These are phyloP conservation scores for Euphrasia arctica DNA, from an alignment of 305 asterid species.

Conservation along the genomic window DNA sequence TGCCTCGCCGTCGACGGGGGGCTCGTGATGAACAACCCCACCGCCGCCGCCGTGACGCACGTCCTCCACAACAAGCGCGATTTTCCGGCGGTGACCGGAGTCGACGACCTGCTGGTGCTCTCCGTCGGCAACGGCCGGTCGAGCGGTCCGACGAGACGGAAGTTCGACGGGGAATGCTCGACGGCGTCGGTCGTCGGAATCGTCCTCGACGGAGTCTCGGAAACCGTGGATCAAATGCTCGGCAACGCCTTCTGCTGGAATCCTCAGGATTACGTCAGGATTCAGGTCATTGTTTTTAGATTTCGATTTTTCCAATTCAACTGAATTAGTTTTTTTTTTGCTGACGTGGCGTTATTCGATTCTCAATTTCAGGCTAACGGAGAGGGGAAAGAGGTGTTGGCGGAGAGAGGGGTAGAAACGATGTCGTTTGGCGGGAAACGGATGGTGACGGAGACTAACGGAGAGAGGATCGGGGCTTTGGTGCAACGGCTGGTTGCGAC, in stretches of 20 bases:
- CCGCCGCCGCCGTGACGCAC: slow-evolving; percentile 90
- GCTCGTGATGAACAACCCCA: slow-evolving; percentile 87
- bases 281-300: slow-evolving; percentile 48
- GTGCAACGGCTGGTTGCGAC: slow-evolving; percentile 82
- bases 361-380: slow-evolving; percentile 53
- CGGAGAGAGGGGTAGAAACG: slow-evolving; percentile 69
- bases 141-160: slow-evolving; percentile 34
- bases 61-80: slow-evolving; percentile 86
- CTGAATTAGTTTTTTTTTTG: not conserved
- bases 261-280: slow-evolving; percentile 69
- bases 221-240: slow-evolving; percentile 82
- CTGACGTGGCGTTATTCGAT: slow-evolving; percentile 21
- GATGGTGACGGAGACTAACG: slow-evolving; percentile 82
- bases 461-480: slow-evolving; percentile 57
- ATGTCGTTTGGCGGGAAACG: slow-evolving; percentile 93
- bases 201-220: slow-evolving; percentile 85
- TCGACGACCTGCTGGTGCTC: slow-evolving; percentile 71
- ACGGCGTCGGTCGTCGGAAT: slow-evolving; percentile 59
- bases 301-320: not conserved
- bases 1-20: slow-evolving; percentile 91
- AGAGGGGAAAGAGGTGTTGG: slow-evolving; percentile 44
- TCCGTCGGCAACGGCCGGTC: slow-evolving; percentile 71
- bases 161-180: slow-evolving; percentile 56
- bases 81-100: slow-evolving; percentile 72
- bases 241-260: slow-evolving; percentile 89